Percentiles rank a stretch among this genome's conserved stretches.
These are phyloP conservation scores for Trichophyton equinum DNA, from an alignment of 2,329 filamentous ascomycete genomes.

Conservation along the genomic window DNA sequence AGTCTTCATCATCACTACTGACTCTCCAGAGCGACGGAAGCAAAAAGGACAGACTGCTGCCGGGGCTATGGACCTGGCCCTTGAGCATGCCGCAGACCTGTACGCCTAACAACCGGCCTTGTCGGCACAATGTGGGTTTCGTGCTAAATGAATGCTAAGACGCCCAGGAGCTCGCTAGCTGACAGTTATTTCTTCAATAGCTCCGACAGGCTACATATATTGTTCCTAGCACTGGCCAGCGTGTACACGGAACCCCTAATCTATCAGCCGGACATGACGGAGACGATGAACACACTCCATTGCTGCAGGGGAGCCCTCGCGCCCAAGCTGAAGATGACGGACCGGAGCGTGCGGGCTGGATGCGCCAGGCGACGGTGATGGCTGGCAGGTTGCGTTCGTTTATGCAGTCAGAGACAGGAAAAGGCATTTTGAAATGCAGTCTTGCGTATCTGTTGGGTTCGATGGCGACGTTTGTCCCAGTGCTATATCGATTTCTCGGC, in stretches of 20 bases:
- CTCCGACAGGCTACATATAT: conserved; percentile 78
- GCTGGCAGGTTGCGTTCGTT: conserved; percentile 44
- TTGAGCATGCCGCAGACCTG: neutral
- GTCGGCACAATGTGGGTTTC: neutral
- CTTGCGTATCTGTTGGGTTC: conserved; percentile 79
- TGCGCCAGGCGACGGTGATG: conserved; percentile 23
- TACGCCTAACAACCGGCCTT: neutral
- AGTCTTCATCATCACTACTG: neutral
- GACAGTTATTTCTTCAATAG: conserved; percentile 26
- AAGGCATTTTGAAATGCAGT: conserved; percentile 78
- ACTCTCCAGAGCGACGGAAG: neutral
- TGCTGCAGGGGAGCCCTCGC: conserved; percentile 20
- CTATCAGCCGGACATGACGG: conserved; percentile 68
- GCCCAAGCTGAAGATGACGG: conserved; percentile 8
- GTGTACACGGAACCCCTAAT: conserved; percentile 51
- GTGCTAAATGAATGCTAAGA: neutral
- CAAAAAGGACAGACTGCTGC: neutral
- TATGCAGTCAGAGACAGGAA: conserved; percentile 58
- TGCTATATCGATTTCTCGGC: conserved; percentile 61
- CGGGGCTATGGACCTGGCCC: neutral
- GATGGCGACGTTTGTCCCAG: conserved; percentile 68
- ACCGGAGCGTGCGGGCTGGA: conserved; percentile 13
- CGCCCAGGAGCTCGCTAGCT: neutral
- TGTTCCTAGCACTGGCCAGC: conserved; percentile 72
- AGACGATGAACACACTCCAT: conserved; percentile 30